These are phyloP conservation scores for Fragilariopsis cylindrus DNA, from an alignment of 108 stramenopile genomes.

Conservation along the genomic window DNA sequence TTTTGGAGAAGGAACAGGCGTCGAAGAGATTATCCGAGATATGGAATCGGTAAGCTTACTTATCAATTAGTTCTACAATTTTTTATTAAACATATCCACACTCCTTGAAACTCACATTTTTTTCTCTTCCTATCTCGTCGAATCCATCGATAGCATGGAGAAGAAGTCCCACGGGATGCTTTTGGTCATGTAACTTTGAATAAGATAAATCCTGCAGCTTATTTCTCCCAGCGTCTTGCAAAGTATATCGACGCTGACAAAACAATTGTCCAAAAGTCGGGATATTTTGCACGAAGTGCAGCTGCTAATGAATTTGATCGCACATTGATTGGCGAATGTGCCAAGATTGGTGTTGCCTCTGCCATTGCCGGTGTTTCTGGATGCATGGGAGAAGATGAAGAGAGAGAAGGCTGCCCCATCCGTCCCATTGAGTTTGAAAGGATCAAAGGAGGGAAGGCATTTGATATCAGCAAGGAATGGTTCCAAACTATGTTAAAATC, in stretches of 20 bases:
- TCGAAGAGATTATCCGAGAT: conserved; percentile 80
- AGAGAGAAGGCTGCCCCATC: conserved; percentile 74
- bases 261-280: conserved; percentile 88
- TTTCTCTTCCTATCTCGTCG: no score
- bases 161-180: conserved; percentile 78
- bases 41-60: conserved; percentile 49
- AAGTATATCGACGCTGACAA: conserved; percentile 82
- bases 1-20: conserved; percentile 89
- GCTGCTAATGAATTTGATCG: conserved; percentile 88
- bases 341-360: conserved; percentile 71
- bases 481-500: conserved; percentile 84
- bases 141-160: conserved; percentile 6
- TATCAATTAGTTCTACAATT: conserved; percentile 19
- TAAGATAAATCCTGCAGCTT: conserved; percentile 87
- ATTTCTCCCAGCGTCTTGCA: conserved; percentile 82
- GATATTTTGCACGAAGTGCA: conserved; percentile 89
- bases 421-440: conserved; percentile 91
- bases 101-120: no score
- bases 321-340: conserved; percentile 79
- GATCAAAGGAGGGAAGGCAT: conserved; percentile 90
- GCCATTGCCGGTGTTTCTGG: conserved; percentile 81
- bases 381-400: conserved; percentile 93
- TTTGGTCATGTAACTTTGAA: conserved; percentile 89
- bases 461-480: conserved; percentile 69
- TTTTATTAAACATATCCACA: no score